Evolutionary conservation across 257 asterid genomes (phyloP).

Genomic region (Coffea canephora): DNA sequence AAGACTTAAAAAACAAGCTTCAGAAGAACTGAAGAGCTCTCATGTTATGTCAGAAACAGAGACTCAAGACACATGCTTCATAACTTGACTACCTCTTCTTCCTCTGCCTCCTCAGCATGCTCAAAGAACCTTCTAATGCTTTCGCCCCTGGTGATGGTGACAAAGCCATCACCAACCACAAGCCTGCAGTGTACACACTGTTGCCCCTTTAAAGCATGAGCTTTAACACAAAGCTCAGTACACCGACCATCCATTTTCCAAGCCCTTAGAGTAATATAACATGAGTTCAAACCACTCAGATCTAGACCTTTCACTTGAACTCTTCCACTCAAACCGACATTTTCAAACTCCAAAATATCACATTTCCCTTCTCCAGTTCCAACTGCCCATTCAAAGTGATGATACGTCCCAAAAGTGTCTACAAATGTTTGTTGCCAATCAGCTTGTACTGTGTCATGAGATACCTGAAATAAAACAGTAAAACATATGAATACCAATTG

Average conservation of each 20-base stretch:
- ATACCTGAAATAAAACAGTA: conserved; percentile 56
- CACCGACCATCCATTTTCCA: conserved; percentile 87
- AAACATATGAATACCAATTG: not conserved
- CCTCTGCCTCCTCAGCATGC: conserved; percentile 99
- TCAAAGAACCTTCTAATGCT: conserved; percentile 85
- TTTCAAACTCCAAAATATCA: conserved; percentile 82
- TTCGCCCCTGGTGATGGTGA: conserved; percentile 75
- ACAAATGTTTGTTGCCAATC: conserved; percentile 89
- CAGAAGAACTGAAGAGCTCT: not conserved
- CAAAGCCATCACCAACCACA: conserved; percentile 88
- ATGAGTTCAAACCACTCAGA: conserved; percentile 74
- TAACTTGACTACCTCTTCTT: conserved; percentile 82
- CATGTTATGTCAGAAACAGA: not conserved
- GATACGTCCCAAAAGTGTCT: conserved; percentile 68
- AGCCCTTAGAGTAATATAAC: conserved; percentile 88
- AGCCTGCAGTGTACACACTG: conserved; percentile 94
- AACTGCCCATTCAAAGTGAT: conserved; percentile 95
- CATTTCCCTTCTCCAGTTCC: conserved; percentile 96
- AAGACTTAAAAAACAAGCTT: not conserved
- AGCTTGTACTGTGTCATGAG: conserved; percentile 79
- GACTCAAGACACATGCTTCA: conserved; percentile 1
- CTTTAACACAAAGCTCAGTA: conserved; percentile 83
- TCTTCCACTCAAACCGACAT: conserved; percentile 83
- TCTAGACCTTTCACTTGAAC: conserved; percentile 88
- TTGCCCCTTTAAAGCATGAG: conserved; percentile 92